phyloP scores from a whole-genome alignment of 2,329 filamentous ascomycete species.

The Trichoderma citrinoviride region DNA sequence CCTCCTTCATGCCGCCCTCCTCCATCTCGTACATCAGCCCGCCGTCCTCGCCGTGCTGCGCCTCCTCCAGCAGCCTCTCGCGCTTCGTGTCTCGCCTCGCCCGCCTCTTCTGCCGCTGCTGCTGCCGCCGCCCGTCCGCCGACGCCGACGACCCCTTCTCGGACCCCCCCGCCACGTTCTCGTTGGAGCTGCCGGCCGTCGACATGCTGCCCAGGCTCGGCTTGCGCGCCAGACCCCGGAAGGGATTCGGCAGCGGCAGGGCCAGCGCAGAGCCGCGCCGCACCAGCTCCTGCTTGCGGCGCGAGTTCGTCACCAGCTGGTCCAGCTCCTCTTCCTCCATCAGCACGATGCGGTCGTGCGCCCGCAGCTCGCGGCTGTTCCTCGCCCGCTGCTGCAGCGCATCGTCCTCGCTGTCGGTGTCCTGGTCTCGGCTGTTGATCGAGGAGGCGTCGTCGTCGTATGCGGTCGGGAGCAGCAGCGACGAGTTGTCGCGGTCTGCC shows the following conservation, averaged over 20 bases:
- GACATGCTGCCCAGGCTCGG: constrained; percentile 36
- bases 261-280: constrained; percentile 44
- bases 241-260: constrained; percentile 46
- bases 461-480: constrained; percentile 59
- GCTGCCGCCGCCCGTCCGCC: constrained; percentile 21
- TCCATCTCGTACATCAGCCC: constrained; percentile 90
- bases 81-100: constrained; percentile 53
- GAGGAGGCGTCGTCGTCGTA: constrained; percentile 70
- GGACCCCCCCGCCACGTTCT: constrained; percentile 42
- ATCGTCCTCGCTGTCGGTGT: constrained; percentile 75
- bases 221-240: constrained; percentile 43
- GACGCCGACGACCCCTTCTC: constrained; percentile 39
- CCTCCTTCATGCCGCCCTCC: constrained; percentile 68
- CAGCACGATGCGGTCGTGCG: constrained; percentile 67
- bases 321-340: constrained; percentile 74
- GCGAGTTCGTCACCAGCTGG: constrained; percentile 54
- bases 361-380: constrained; percentile 66
- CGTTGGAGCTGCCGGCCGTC: constrained; percentile 45
- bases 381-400: constrained; percentile 63
- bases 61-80: constrained; percentile 51
- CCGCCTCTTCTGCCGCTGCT: constrained; percentile 46
- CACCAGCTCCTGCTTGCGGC: constrained; percentile 50
- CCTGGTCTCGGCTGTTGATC: constrained; percentile 66
- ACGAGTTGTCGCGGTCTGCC: constrained; percentile 36
- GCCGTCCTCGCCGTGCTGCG: constrained; percentile 64